Evolutionary conservation across 1,284 basidiomycete species (phyloP).

Genomic region (Puccinia horiana): DNA sequence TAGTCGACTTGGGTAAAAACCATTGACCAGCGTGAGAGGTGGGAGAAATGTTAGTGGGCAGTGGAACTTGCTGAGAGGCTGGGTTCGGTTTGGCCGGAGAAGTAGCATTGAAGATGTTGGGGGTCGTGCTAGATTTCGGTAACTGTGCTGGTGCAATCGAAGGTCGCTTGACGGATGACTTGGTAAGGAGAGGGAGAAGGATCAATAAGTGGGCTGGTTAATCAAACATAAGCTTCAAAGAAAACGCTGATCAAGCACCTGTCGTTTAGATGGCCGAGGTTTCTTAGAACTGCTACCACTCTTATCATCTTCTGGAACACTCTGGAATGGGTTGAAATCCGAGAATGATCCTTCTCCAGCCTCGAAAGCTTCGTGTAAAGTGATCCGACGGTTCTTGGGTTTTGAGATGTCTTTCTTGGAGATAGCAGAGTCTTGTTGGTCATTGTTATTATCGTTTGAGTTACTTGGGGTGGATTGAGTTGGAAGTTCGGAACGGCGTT

Average conservation of each 20-base stretch:
- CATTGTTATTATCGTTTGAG: slow-evolving; percentile 2
- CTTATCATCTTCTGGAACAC: slow-evolving; percentile 60
- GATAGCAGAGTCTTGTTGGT: slow-evolving; percentile 1
- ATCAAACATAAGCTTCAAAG: background rate
- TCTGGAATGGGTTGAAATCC: slow-evolving; percentile 64
- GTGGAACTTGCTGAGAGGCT: slow-evolving; percentile 2
- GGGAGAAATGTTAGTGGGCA: background rate
- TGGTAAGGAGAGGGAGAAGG: background rate
- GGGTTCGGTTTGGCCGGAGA: slow-evolving; percentile 5
- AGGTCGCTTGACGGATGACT: slow-evolving; percentile 33
- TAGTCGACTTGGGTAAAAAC: slow-evolving; percentile 41
- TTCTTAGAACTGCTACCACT: slow-evolving; percentile 48
- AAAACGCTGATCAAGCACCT: slow-evolving; percentile 23
- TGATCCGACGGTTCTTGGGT: slow-evolving; percentile 37
- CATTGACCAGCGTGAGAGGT: slow-evolving; percentile 31
- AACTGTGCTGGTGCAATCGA: slow-evolving; percentile 12
- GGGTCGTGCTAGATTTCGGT: slow-evolving; percentile 25
- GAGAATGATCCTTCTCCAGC: slow-evolving; percentile 60
- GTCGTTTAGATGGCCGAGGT: slow-evolving; percentile 20
- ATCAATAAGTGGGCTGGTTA: background rate
- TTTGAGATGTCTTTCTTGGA: slow-evolving; percentile 17
- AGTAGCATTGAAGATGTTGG: slow-evolving; percentile 17
- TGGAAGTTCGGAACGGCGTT: slow-evolving; percentile 38
- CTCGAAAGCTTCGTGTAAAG: slow-evolving; percentile 42
- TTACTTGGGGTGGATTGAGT: slow-evolving; percentile 2